phyloP scores from a whole-genome alignment of 2,329 filamentous ascomycete genomes.

The Apiospora sp. region DNA sequence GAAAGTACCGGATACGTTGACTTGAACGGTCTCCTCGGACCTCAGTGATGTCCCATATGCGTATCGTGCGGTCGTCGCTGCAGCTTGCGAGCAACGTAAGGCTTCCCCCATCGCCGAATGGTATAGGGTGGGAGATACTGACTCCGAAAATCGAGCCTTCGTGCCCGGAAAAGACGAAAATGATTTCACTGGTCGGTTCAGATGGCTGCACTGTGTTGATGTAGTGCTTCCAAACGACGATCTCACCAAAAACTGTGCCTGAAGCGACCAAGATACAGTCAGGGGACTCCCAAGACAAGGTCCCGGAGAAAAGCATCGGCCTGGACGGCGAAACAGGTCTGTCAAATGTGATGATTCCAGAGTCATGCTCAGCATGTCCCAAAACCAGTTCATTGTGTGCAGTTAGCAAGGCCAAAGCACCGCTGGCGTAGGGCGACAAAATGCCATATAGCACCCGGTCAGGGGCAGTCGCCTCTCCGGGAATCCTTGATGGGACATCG shows the following conservation, averaged over 20 bases:
- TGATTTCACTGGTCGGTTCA: slow-evolving; percentile 48
- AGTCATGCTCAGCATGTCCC: slow-evolving; percentile 35
- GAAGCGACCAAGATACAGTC: slow-evolving; percentile 77
- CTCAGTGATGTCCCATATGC: slow-evolving; percentile 84
- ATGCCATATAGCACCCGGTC: slow-evolving; percentile 83
- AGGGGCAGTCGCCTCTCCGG: slow-evolving; percentile 55
- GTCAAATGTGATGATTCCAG: slow-evolving; percentile 50
- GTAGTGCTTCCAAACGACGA: slow-evolving; percentile 84
- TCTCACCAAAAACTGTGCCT: slow-evolving; percentile 94
- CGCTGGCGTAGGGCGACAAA: slow-evolving; percentile 54
- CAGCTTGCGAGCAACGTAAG: slow-evolving; percentile 83
- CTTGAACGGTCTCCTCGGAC: slow-evolving; percentile 43
- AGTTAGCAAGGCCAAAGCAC: slow-evolving; percentile 71
- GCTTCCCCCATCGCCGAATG: slow-evolving; percentile 45
- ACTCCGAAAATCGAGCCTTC: slow-evolving; percentile 96
- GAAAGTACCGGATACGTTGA: slow-evolving; percentile 40
- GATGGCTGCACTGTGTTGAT: slow-evolving; percentile 23
- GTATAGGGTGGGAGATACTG: slow-evolving; percentile 70
- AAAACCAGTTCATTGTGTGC: slow-evolving; percentile 84
- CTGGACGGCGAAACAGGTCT: slow-evolving; percentile 70
- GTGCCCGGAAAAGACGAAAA: slow-evolving; percentile 71
- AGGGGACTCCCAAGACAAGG: slow-evolving; percentile 68
- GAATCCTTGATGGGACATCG: slow-evolving; percentile 36
- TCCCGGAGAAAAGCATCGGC: slow-evolving; percentile 88
- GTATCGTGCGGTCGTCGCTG: slow-evolving; percentile 91